Base-by-base conservation (phyloP, 306 rosid species). In the Gastrolobium villosum region DNA sequence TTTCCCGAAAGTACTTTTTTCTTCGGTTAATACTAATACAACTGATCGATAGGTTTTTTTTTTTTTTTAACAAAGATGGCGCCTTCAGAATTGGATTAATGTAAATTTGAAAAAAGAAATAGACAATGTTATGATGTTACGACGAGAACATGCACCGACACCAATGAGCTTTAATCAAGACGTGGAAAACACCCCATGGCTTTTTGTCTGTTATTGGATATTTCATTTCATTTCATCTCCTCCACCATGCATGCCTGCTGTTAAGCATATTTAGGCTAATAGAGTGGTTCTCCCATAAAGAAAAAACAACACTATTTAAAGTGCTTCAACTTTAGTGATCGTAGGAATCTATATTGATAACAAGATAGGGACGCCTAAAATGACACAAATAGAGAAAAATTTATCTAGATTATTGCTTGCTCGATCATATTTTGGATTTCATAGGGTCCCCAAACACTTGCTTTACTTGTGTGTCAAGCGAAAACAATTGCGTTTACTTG, bases 381-480 rank as follows among this genome's bases (percentile, higher is more conserved):
- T 2, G 11, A 66, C 45, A 55, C 2, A 4, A 3, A 4, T 41
- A 14, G 36, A 62, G 8, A 31, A 3, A 31, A 54, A 9, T 9
- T n/a, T 2, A 34, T 46, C 53, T 77, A 48, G 8, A 61, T 60
- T 70, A 54, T 54, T 74, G 35, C n/a, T 40, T 15, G 14, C 28
- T 62, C 4, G 13, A 75, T 62, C 68, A 71, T 82, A n/a, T 15
- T 35, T 11, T 72, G 76, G 79, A 76, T 72, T 76, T 57, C 26
- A 52, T 67, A 79, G 87, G 79, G 11, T 77, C 87, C 85, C 28
- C 28, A 8, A 4, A 30, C 43, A 5, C 44, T 43, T 30, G 26
- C 65, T 82, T 77, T 55, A 49, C 79, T 72, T 82, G 30, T 37
- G 5, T 64, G 65, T 3, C 64, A 77, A 82, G 79, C 45, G 34